These are phyloP conservation scores for Fusarium sp. DNA, from an alignment of 2,329 filamentous ascomycete species.

Conservation along the genomic window DNA sequence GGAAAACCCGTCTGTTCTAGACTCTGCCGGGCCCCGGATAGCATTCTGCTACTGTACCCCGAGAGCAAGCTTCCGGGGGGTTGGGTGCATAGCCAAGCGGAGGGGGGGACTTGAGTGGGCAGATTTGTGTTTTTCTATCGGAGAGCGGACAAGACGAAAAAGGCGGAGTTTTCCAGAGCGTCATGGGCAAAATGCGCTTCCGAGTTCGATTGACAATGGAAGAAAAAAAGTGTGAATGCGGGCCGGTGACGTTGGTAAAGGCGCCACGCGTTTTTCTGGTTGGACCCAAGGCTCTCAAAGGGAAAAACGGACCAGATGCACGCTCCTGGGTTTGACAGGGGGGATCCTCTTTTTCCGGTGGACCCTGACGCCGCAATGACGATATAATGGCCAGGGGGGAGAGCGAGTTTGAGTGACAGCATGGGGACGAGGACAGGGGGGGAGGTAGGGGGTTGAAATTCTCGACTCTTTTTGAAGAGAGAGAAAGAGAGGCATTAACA, in stretches of 20 bases:
- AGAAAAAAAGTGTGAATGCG: slow-evolving; percentile 13
- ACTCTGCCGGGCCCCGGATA: slow-evolving; percentile 3
- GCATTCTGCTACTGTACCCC: not conserved
- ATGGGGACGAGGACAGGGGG: slow-evolving; percentile 2
- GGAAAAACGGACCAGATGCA: slow-evolving; percentile 7
- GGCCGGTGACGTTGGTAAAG: slow-evolving; percentile 42
- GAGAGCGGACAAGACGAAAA: slow-evolving; percentile 5
- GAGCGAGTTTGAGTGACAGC: slow-evolving; percentile 13
- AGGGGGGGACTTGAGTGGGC: not conserved
- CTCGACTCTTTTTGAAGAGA: not conserved
- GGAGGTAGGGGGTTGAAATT: not conserved
- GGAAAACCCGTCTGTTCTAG: slow-evolving; percentile 23
- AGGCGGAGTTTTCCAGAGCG: slow-evolving; percentile 22
- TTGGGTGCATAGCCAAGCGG: not conserved
- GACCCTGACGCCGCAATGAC: slow-evolving; percentile 47
- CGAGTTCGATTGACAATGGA: not conserved
- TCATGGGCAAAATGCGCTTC: not conserved
- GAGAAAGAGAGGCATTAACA: not conserved
- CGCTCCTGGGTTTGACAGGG: slow-evolving; percentile 9
- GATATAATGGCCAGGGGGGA: slow-evolving; percentile 31
- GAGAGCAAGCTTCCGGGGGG: not conserved
- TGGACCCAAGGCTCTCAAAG: slow-evolving; percentile 20
- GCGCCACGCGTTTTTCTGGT: slow-evolving; percentile 35
- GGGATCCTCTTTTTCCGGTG: slow-evolving; percentile 34
- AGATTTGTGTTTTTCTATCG: not conserved